Conservation (phyloP, 768 basidiomycete genomes). For the Phylloporus sp. region DNA sequence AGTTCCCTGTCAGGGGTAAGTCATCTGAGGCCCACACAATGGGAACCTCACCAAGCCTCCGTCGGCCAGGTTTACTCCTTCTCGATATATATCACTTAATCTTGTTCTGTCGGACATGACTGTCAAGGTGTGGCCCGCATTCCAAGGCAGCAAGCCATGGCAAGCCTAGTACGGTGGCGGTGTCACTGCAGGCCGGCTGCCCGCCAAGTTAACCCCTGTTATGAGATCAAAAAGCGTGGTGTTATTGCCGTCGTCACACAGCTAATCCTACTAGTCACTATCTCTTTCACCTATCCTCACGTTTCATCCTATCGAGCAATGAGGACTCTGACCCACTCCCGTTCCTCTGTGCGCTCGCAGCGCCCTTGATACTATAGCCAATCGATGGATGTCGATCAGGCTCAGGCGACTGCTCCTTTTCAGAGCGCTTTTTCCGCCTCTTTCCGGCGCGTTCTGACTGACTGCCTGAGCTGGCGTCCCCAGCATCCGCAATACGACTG, state of each 20-base stretch:
- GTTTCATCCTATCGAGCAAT: constrained; percentile 34
- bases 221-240: too few relatives aligned
- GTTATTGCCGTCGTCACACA: constrained; percentile 15
- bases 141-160: not conserved
- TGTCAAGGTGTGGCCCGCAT: not conserved
- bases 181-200: too few relatives aligned
- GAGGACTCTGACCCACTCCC: constrained; percentile 19
- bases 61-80: constrained; percentile 18
- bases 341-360: constrained; percentile 34
- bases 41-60: constrained; percentile 32
- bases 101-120: constrained; percentile 1
- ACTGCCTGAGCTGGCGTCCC: constrained; percentile 13
- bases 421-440: constrained; percentile 17
- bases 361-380: constrained; percentile 54
- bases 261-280: constrained; percentile 20
- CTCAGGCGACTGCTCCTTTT: constrained; percentile 23
- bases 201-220: too few relatives aligned
- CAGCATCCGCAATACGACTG: constrained; percentile 36
- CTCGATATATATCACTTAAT: constrained; percentile 7
- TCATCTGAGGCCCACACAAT: not conserved
- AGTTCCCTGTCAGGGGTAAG: constrained; percentile 47
- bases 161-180: constrained; percentile 6
- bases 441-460: constrained; percentile 16
- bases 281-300: constrained; percentile 25
- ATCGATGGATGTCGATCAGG: constrained; percentile 33